phyloP scores from a whole-genome alignment of 306 rosid genomes.

The Leucaena leucocephala region DNA sequence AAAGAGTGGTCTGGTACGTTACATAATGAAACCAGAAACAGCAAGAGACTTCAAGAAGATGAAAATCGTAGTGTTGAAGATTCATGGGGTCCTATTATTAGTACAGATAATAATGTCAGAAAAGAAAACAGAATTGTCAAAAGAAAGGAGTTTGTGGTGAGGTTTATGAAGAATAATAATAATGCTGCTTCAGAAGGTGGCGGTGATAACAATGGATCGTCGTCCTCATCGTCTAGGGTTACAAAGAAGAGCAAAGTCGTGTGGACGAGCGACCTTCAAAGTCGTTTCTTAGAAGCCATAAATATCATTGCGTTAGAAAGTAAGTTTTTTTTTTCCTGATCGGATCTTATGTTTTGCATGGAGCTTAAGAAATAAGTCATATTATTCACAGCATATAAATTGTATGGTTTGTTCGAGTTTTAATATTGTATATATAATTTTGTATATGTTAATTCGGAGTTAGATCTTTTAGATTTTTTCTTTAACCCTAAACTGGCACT shows the following conservation, averaged over 20 bases:
- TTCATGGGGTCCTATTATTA: neutral
- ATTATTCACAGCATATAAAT: no score
- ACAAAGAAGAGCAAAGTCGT: constrained; percentile 28
- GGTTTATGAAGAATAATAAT: neutral
- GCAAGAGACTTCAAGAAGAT: neutral
- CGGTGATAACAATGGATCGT: neutral
- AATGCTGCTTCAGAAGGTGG: no score
- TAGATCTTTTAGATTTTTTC: no score
- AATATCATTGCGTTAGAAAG: constrained; percentile 36
- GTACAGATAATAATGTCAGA: neutral
- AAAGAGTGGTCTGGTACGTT: constrained; percentile 21
- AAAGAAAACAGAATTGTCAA: neutral
- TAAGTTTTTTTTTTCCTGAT: neutral
- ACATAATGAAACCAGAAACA: constrained; percentile 34
- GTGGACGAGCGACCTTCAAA: constrained; percentile 37
- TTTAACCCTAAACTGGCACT: no score
- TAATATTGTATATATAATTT: no score
- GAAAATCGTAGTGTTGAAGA: neutral
- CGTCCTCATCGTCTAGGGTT: neutral
- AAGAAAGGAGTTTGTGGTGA: neutral
- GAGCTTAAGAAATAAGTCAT: no score
- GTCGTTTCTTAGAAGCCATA: constrained; percentile 30
- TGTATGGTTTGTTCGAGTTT: no score
- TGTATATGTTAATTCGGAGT: no score
- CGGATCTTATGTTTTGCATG: no score